phyloP scores from a whole-genome alignment of 805 yeast genomes.

The Wickerhamiella occidentalis region DNA sequence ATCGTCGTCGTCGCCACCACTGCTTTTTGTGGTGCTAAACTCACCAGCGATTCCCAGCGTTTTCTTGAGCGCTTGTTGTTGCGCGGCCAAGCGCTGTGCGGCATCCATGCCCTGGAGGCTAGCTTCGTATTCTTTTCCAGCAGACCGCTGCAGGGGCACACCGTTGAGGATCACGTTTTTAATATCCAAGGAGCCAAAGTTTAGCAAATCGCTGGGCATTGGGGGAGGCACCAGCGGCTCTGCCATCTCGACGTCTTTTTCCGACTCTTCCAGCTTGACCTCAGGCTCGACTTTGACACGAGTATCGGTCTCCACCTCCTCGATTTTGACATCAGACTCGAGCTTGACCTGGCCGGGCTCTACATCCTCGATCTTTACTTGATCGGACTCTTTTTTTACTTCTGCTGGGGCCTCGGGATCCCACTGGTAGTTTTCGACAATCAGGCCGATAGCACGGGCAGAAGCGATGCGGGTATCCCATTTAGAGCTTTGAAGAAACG shows the following conservation, averaged over 20 bases:
- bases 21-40: slow-evolving; percentile 23
- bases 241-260: slow-evolving; percentile 17
- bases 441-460: slow-evolving; percentile 89
- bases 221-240: slow-evolving; percentile 13
- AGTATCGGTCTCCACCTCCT: too few relatives aligned
- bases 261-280: too few relatives aligned
- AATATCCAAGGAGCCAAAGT: slow-evolving; percentile 30
- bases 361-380: slow-evolving; percentile 19
- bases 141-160: slow-evolving; percentile 48
- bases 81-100: slow-evolving; percentile 39
- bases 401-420: slow-evolving; percentile 40
- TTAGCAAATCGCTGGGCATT: slow-evolving; percentile 24
- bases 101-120: slow-evolving; percentile 31
- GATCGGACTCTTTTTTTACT: too few relatives aligned
- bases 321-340: slow-evolving; percentile 16
- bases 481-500: slow-evolving; percentile 64
- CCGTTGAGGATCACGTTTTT: slow-evolving; percentile 30
- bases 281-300: too few relatives aligned
- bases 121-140: slow-evolving; percentile 38
- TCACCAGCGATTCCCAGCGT: slow-evolving; percentile 36
- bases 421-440: slow-evolving; percentile 74
- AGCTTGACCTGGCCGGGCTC: slow-evolving; percentile 22
- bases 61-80: slow-evolving; percentile 34
- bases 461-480: slow-evolving; percentile 98
- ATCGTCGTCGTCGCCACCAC: slow-evolving; percentile 19